These are phyloP conservation scores for Annulohypoxylon nitens DNA, from an alignment of 495 filamentous ascomycete species.

Conservation along the genomic window DNA sequence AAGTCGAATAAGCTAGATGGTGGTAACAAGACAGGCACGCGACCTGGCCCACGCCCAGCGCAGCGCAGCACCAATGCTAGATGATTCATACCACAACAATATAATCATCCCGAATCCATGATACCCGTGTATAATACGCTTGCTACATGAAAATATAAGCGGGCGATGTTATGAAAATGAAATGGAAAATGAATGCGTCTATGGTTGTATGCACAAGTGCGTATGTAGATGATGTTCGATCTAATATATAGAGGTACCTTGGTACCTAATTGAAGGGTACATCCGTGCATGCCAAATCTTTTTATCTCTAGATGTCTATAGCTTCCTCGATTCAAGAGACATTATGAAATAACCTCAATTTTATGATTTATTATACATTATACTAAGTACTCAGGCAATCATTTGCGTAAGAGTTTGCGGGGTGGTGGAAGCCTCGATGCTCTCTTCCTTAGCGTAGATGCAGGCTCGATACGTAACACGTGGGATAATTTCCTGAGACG, in stretches of 20 bases:
- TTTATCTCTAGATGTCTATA: background rate
- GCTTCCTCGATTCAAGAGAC: background rate
- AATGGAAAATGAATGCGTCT: background rate
- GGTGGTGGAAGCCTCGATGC: slow-evolving; percentile 10
- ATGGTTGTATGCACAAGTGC: background rate
- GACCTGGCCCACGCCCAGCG: background rate
- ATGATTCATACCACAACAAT: background rate
- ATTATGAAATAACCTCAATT: background rate
- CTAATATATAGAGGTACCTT: background rate
- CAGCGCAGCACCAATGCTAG: background rate
- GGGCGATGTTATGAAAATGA: background rate
- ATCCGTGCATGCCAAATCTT: background rate
- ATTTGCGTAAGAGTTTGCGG: slow-evolving; percentile 10
- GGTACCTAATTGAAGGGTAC: background rate
- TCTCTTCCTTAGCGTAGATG: background rate
- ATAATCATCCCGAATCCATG: background rate
- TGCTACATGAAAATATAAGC: background rate
- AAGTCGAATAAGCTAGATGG: background rate
- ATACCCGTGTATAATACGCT: background rate
- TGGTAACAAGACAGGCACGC: background rate
- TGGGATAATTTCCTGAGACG: slow-evolving; percentile 34
- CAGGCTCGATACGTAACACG: slow-evolving; percentile 22
- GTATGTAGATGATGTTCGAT: background rate
- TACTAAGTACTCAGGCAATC: background rate
- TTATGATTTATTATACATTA: background rate